phyloP scores from a whole-genome alignment of 805 yeast genomes.

The Yarrowia osloensis region DNA sequence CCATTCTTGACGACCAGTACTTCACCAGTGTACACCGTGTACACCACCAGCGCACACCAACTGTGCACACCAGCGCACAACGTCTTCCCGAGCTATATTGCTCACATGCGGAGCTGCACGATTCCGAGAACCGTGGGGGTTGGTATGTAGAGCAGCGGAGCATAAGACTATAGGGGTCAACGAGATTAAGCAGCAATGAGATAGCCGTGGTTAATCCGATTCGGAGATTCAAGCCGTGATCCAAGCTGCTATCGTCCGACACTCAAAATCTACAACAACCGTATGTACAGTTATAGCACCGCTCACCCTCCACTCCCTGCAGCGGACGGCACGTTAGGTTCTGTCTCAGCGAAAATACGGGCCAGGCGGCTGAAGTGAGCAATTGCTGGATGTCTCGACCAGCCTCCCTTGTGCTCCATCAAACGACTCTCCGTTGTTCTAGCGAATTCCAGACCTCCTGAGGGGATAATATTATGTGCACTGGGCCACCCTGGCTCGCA shows the following conservation, averaged over 20 bases:
- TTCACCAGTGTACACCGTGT: too few species aligned
- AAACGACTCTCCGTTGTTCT: neutral
- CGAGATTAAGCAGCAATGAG: too few species aligned
- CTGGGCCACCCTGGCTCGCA: too few species aligned
- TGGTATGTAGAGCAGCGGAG: neutral
- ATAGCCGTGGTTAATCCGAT: too few species aligned
- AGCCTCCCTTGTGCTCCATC: neutral
- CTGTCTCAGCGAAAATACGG: neutral
- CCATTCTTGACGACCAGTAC: too few species aligned
- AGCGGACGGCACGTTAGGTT: conserved; percentile 1
- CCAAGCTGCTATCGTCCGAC: too few species aligned
- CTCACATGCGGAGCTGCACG: neutral
- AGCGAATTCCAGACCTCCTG: neutral
- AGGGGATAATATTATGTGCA: neutral
- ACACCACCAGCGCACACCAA: too few species aligned
- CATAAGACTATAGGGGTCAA: too few species aligned
- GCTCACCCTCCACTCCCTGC: neutral
- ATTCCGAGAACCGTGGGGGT: neutral
- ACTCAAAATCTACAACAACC: too few species aligned
- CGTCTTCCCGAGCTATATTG: neutral
- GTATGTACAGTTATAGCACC: too few species aligned
- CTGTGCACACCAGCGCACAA: too few species aligned
- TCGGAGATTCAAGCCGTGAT: too few species aligned
- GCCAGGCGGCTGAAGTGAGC: neutral
- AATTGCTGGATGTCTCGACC: neutral